Evolutionary conservation across 768 basidiomycete species (phyloP), one percentile per base, ranked within the genome.

Genomic region (Russula emetica): DNA sequence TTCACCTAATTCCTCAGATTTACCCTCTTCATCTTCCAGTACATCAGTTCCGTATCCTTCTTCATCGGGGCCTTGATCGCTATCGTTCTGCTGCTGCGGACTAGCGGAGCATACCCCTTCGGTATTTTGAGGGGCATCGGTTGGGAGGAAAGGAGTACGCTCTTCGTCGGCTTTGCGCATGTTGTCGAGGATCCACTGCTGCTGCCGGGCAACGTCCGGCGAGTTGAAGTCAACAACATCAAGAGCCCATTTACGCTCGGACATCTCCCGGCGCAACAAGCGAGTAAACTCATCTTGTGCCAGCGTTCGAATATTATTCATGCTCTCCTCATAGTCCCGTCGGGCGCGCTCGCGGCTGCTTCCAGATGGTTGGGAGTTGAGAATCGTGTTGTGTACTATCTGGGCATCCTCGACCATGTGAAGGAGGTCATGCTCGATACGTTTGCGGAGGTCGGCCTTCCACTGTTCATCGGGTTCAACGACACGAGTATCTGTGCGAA

Each of bases 151-250:
- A n/a, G 55, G 38, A 0, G n/a, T 18, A 13, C 22, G 50, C 26
- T 66, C 32, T 20, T 51, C 47, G 1, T 66, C 61, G 22, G 44
- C 14, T 61, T 63, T 63, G 49, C n/a, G n/a, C n/a, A 69, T 67
- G 26, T 49, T 55, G 6, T 67, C 67, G 32, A 69, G 55, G 49
- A 67, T 69, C 58, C 38, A 56, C 59, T 69, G 66, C 53, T 69
- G 67, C 55, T 69, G 58, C 22, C 62, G 53, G 24, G 49, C 52
- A 36, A 67, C 64, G 54, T 68, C 64, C 13, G 66, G 65, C 8
- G 67, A 68, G 28, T 64, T 61, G n/a, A 55, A 53, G 30, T 54
- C 60, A 22, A 61, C 61, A 11, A 59, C 36, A 22, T 66, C 45
- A 5, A 66, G 54, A 6, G 65, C 65, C 64, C 64, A 66, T 53